Evolutionary conservation across 805 yeast genomes (phyloP), one percentile per base, ranked within the genome.

Genomic region (Saturnispora silvae): DNA sequence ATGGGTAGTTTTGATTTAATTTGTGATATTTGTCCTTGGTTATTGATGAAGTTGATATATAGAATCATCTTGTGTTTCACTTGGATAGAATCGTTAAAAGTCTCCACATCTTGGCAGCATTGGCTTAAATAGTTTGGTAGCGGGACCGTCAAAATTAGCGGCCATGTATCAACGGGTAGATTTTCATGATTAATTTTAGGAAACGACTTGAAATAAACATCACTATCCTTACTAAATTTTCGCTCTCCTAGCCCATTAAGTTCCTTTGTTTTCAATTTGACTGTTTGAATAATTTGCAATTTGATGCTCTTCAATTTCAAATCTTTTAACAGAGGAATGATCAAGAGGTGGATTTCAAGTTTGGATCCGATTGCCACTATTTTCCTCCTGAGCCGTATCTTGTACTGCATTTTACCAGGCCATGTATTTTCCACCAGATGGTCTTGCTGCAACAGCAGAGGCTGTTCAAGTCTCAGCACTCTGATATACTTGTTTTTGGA

Each of bases 351-450:
- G 18, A 72, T 56, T 11, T 69, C 67, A 9, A 67, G 50, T 3
- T 48, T 49, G 2, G 70, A 59, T 1, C 76, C 76, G 4, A 71
- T 40, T 0, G 77, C 69, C 4, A 72, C 51, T 0, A 67, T 70
- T 37, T 62, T 67, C 31, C 56, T 58, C 1, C 63, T 63, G 17
- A 70, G 42, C 31, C 56, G 50, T 3, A 72, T 73, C 33, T 59
- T 61, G 45, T 72, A 72, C 43, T 71, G 73, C 19, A 70, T 57
- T 44, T 71, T 71, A 0, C 64, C 64, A 0, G 74, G 67, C 78
- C 78, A 72, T 2, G 66, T 59, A 46, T 68, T 69, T 41, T 62
- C 63, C 34, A 70, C 62, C 19, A 69, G 67, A 29, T 68, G 61
- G 32, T 61, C 63, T 44, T 69, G 47, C 27, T 58, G 52, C 28